Evolutionary conservation across 306 rosid genomes (phyloP).

Genomic region (Castanea mollissima): DNA sequence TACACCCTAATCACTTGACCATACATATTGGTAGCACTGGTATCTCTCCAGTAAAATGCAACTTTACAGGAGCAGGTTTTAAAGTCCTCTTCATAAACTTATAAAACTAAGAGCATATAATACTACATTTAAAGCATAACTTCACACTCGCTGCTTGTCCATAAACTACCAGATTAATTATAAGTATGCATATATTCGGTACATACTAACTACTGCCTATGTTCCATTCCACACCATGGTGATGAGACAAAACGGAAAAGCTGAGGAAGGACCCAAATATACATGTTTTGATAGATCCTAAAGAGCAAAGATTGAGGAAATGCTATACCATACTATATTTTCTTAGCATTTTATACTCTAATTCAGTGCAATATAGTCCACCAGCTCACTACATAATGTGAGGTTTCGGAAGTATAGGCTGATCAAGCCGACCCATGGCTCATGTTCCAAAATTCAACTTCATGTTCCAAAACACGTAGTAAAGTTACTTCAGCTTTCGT

Average conservation of each 20-base stretch:
- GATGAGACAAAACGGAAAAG: too few species aligned
- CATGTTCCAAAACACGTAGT: constrained; percentile 55
- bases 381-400: neutral
- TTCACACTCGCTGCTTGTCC: neutral
- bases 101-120: neutral
- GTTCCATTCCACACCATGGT: neutral
- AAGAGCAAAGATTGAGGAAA: neutral
- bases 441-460: constrained; percentile 87
- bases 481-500: constrained; percentile 52
- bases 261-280: too few species aligned
- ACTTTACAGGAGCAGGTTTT: too few species aligned
- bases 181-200: neutral
- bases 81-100: neutral
- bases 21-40: too few species aligned
- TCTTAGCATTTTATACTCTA: neutral
- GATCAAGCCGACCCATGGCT: constrained; percentile 33
- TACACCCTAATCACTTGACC: too few species aligned
- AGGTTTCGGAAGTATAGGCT: constrained; percentile 3
- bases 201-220: neutral
- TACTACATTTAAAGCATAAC: neutral
- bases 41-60: too few species aligned
- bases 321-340: neutral
- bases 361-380: neutral
- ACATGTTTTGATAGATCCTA: too few species aligned
- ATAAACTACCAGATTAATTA: neutral